Percentiles rank a stretch among this genome's conserved stretches.
These are phyloP conservation scores for Suillus bovinus DNA, from an alignment of 768 basidiomycete species.

Conservation along the genomic window DNA sequence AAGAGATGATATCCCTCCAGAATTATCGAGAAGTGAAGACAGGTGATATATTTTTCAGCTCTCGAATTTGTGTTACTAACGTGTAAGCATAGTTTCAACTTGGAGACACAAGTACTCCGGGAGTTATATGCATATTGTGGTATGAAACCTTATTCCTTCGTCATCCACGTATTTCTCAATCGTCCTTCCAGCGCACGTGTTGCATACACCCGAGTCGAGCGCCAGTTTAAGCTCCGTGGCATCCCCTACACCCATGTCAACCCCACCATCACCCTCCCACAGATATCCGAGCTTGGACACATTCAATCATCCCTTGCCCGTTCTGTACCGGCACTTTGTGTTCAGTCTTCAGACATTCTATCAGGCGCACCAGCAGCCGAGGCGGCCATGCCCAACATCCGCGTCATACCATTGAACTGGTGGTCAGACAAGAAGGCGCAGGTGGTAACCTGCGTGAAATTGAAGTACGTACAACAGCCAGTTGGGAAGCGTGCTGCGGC, in stretches of 20 bases:
- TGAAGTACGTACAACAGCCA: slow-evolving; percentile 88
- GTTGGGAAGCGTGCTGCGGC: slow-evolving; percentile 67
- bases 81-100: slow-evolving; percentile 46
- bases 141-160: slow-evolving; percentile 33
- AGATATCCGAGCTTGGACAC: slow-evolving; percentile 49
- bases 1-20: slow-evolving; percentile 17
- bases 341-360: slow-evolving; percentile 78
- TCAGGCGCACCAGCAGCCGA: slow-evolving; percentile 85
- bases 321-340: slow-evolving; percentile 81
- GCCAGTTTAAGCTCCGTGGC: slow-evolving; percentile 78
- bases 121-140: slow-evolving; percentile 89
- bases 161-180: neutral
- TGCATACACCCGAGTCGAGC: slow-evolving; percentile 86
- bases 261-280: slow-evolving; percentile 44
- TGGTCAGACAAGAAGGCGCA: slow-evolving; percentile 81
- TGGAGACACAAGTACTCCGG: slow-evolving; percentile 71
- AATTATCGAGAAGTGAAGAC: slow-evolving; percentile 25
- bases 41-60: slow-evolving; percentile 20
- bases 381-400: slow-evolving; percentile 91
- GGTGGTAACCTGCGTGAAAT: slow-evolving; percentile 88
- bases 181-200: slow-evolving; percentile 68
- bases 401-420: slow-evolving; percentile 88
- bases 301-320: slow-evolving; percentile 73
- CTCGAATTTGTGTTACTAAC: slow-evolving; percentile 8
- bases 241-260: slow-evolving; percentile 80